phyloP scores from a whole-genome alignment of 2,329 filamentous ascomycete genomes.

The Aspergillus fischeri region DNA sequence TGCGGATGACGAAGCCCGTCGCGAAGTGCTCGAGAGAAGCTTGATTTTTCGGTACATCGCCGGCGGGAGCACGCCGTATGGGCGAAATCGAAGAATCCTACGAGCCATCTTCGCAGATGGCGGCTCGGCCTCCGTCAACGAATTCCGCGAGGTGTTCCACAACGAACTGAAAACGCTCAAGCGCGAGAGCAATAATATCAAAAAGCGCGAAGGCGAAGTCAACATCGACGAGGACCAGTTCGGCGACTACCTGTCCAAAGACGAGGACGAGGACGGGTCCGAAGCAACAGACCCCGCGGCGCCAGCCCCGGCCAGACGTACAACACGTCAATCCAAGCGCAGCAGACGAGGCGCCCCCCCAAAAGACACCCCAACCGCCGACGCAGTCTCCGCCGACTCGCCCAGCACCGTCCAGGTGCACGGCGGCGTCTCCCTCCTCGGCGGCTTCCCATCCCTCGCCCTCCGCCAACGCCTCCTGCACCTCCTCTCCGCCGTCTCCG shows the following conservation, averaged over 20 bases:
- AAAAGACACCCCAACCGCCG: conserved; percentile 1
- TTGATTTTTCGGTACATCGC: conserved; percentile 43
- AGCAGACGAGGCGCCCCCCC: conserved; percentile 22
- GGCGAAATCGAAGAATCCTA: conserved; percentile 40
- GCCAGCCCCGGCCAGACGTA: conserved; percentile 17
- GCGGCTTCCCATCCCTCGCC: conserved; percentile 36
- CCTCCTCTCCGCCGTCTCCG: conserved; percentile 39
- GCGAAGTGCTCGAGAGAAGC: conserved; percentile 31
- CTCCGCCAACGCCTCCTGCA: conserved; percentile 45
- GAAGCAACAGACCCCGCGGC: conserved; percentile 11
- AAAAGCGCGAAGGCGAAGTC: conserved; percentile 39
- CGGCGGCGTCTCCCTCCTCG: conserved; percentile 28
- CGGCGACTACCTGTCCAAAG: conserved; percentile 41
- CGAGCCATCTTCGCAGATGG: conserved; percentile 48
- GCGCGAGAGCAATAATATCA: conserved; percentile 26
- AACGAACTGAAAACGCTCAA: conserved; percentile 40
- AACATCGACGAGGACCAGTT: conserved; percentile 45
- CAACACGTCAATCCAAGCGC: conserved; percentile 30
- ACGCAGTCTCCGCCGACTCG: background rate
- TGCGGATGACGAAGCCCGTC: conserved; percentile 15
- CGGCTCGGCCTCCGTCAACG: conserved; percentile 28
- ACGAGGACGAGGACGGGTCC: conserved; percentile 37
- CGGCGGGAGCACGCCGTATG: conserved; percentile 24
- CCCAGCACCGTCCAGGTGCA: conserved; percentile 5
- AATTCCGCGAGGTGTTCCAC: conserved; percentile 44